phyloP scores from a whole-genome alignment of 2,329 filamentous ascomycete genomes.

The Penicillium capsulatum region DNA sequence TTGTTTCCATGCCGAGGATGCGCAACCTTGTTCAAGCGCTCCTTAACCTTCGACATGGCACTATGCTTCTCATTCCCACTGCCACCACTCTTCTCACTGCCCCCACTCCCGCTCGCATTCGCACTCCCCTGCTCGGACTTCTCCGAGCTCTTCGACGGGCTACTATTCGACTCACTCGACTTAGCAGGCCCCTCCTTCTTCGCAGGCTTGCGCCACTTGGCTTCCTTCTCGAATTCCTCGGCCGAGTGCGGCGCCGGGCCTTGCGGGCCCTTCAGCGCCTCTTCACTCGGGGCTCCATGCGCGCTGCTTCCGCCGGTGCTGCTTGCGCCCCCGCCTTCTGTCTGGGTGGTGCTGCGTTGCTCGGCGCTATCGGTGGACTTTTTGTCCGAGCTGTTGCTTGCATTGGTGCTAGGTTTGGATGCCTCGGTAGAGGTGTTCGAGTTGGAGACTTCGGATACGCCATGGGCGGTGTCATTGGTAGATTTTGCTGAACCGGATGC shows the following conservation, averaged over 20 bases:
- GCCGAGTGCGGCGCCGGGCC: conserved; percentile 21
- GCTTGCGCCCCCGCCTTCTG: no score
- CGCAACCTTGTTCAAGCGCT: conserved; percentile 20
- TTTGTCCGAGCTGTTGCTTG: no score
- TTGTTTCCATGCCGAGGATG: conserved; percentile 9
- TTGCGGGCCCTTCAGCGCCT: conserved; percentile 30
- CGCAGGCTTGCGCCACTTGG: conserved; percentile 17
- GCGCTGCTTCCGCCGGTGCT: background rate
- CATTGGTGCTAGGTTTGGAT: conserved; percentile 1
- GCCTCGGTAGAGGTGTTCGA: background rate
- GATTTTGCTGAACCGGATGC: no score
- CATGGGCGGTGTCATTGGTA: no score
- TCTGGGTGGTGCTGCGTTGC: conserved; percentile 13
- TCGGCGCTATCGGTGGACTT: conserved; percentile 4
- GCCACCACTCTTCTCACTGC: background rate
- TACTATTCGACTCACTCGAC: conserved; percentile 2
- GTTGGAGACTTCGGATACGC: no score
- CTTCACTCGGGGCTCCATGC: conserved; percentile 18
- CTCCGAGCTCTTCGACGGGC: conserved; percentile 6
- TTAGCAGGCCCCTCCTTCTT: background rate
- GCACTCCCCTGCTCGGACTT: conserved; percentile 1
- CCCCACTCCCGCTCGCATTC: background rate
- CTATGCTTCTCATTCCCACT: conserved; percentile 15
- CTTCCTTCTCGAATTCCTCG: conserved; percentile 29
- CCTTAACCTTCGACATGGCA: conserved; percentile 21